Percentiles rank a stretch among this genome's conserved stretches.
Conservation (phyloP, 2,329 filamentous ascomycete genomes). For the Aspergillus glaucus region DNA sequence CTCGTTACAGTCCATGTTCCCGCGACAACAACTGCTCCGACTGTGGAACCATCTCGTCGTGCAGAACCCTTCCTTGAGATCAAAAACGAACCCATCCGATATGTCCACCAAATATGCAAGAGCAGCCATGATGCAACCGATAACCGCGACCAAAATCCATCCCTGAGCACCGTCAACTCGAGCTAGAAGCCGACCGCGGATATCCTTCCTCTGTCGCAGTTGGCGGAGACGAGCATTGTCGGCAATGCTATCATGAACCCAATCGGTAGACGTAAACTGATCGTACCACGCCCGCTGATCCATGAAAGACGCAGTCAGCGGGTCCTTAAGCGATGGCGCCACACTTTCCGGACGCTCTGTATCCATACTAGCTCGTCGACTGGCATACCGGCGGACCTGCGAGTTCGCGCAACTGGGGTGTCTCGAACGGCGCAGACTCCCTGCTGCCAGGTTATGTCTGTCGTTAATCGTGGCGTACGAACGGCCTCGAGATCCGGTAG, state of each 20-base stretch:
- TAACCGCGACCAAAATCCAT: conserved; percentile 87
- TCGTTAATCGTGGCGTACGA: conserved; percentile 34
- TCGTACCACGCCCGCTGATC: conserved; percentile 97
- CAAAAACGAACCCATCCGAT: conserved; percentile 77
- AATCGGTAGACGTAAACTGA: conserved; percentile 95
- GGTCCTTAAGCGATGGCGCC: conserved; percentile 42
- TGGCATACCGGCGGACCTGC: conserved; percentile 42
- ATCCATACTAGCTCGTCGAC: conserved; percentile 53
- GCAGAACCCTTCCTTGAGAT: conserved; percentile 88
- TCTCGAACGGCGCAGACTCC: conserved; percentile 33
- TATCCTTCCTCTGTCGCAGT: conserved; percentile 72
- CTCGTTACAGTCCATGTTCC: conserved; percentile 49
- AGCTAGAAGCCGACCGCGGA: conserved; percentile 70
- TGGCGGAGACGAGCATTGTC: conserved; percentile 85
- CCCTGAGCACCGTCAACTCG: conserved; percentile 84
- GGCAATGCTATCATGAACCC: conserved; percentile 95
- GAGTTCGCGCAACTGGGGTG: conserved; percentile 48
- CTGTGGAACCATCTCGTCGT: conserved; percentile 63
- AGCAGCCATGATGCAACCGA: conserved; percentile 76
- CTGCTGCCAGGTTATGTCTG: conserved; percentile 27
- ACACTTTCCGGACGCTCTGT: conserved; percentile 24
- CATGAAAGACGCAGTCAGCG: conserved; percentile 55
- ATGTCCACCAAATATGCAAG: conserved; percentile 87
- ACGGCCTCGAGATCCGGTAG: conserved; percentile 20
- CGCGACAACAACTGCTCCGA: conserved; percentile 60